Evolutionary conservation across 768 basidiomycete genomes (phyloP).

Genomic region (Candolleomyces eurysporus): DNA sequence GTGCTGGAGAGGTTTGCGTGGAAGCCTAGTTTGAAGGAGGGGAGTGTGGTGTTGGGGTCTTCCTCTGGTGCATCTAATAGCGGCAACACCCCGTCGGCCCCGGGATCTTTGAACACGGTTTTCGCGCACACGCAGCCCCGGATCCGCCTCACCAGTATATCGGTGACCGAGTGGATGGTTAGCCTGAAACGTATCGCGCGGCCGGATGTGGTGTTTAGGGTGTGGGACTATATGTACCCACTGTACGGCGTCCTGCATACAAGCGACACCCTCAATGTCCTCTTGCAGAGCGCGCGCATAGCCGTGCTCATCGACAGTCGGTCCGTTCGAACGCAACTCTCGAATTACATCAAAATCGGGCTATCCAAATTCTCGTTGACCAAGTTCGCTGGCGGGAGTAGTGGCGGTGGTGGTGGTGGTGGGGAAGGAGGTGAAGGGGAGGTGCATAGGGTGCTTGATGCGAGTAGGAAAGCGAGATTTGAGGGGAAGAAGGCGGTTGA

Average conservation of each 20-base stretch:
- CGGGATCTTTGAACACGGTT: too few species aligned
- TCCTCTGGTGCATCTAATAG: neutral
- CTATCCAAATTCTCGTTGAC: slow-evolving; percentile 41
- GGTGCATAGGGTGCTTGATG: slow-evolving; percentile 25
- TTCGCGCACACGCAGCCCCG: neutral
- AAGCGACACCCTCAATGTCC: slow-evolving; percentile 50
- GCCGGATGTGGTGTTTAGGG: slow-evolving; percentile 59
- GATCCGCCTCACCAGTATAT: slow-evolving; percentile 15
- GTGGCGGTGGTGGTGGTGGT: neutral
- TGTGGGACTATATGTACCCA: slow-evolving; percentile 65
- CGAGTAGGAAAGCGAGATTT: slow-evolving; percentile 16
- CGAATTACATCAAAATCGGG: slow-evolving; percentile 37
- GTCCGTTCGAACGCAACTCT: neutral
- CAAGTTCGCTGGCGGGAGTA: slow-evolving; percentile 28
- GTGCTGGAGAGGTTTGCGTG: slow-evolving; percentile 43
- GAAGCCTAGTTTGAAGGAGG: neutral
- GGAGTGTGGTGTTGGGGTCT: too few species aligned
- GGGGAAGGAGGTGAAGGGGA: neutral
- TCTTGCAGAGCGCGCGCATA: slow-evolving; percentile 60
- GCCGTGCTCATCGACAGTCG: slow-evolving; percentile 49
- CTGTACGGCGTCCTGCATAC: slow-evolving; percentile 62
- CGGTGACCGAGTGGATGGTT: slow-evolving; percentile 21
- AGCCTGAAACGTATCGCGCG: slow-evolving; percentile 50
- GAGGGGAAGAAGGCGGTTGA: neutral
- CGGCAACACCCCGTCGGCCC: slow-evolving; percentile 1